Base-by-base conservation (phyloP, 2,329 filamentous ascomycete species). In the Cercospora sp. region DNA sequence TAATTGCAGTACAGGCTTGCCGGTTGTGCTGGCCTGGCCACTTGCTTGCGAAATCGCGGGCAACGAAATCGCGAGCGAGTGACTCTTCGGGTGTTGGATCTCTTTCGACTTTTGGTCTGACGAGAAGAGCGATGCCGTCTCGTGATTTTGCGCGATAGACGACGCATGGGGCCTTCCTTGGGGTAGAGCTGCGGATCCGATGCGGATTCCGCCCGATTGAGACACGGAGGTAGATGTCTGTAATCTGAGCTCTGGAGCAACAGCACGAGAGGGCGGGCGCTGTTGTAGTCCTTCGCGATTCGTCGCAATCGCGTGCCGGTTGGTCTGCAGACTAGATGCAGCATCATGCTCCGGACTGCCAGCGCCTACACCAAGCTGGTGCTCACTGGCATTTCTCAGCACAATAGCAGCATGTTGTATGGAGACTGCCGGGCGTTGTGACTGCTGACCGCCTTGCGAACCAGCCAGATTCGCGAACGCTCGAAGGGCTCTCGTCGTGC, bases 151-250 rank as follows among this genome's bases (percentile, higher is more conserved):
- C 9, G 13, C 18, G 28, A 31, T 13, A 13, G 5, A 61, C 28
- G 26, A 45, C 63, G 26, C 23, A 33, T 68, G 63, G 28, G 65
- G 68, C 65, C 66, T 63, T 72, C 65, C 70, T 69, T 70, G 59
- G 26, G 64, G 53, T 60, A 64, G 65, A 67, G 66, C 60, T 51
- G 65, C 58, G 51, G 18, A 16, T 45, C 62, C 62, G 16, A 66
- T 61, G 48, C 23, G 42, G 13, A 26, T 45, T 68, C 69, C 64
- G 60, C 68, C 61, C 31, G 72, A 63, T 28, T 67, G 60, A 64
- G 66, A 70, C 73, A 72, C 73, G 72, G 73, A 75, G 71, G 70
- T 72, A 70, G 69, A 73, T 70, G 71, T 69, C 70, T 72, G 67
- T 64, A 65, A 57, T 66, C 63, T 53, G 60, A 63, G 57, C 64